Base-by-base conservation (phyloP, 2,329 filamentous ascomycete species). In the Alternaria sp. region DNA sequence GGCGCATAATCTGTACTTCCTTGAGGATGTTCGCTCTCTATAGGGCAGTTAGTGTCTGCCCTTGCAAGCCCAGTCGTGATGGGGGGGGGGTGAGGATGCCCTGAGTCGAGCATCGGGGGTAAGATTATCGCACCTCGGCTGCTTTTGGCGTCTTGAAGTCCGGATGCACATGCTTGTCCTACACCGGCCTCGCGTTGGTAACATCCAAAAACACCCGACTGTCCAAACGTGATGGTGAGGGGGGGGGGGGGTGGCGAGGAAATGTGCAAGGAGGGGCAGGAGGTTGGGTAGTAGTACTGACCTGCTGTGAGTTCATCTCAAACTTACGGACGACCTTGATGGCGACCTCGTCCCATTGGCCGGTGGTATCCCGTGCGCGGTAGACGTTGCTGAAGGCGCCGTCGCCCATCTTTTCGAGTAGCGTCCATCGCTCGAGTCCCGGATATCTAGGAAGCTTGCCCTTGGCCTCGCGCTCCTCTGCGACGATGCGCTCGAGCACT, bases 321-420 rank as follows among this genome's bases (percentile, higher is more conserved):
- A 92, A 98, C 81, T 98, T 98, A 74, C 95, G 90, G 65, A 99
- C 95, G 51, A 99, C 95, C 80, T 99, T 99, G 84, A 99, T 98
- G 69, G 94, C 95, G 33, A 95, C 93, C 76, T 98, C 90, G 66
- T 86, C 88, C 63, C 86, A 85, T 62, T 88, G 83, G 39, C 91
- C 90, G 5, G 88, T 84, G 44, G 79, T 84, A 77, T 99, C 95
- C 67, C 85, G 86, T 36, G 95, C 95, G 37, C 92, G 89, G 79
- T 98, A 99, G 65, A 99, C 95, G 73, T 98, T 98, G 83, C 94
- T 98, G 84, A 99, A 99, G 60, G 95, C 95, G 61, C 95, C 95
- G 69, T 98, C 95, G 65, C 95, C 95, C 94, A 99, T 99, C 85
- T 98, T 98, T 80, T 97, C 93, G 51, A 95, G 58, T 33, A 97